Percentiles rank a stretch among this genome's conserved stretches.
These are phyloP conservation scores for Alternaria panax DNA, from an alignment of 2,329 filamentous ascomycete species.

Conservation along the genomic window DNA sequence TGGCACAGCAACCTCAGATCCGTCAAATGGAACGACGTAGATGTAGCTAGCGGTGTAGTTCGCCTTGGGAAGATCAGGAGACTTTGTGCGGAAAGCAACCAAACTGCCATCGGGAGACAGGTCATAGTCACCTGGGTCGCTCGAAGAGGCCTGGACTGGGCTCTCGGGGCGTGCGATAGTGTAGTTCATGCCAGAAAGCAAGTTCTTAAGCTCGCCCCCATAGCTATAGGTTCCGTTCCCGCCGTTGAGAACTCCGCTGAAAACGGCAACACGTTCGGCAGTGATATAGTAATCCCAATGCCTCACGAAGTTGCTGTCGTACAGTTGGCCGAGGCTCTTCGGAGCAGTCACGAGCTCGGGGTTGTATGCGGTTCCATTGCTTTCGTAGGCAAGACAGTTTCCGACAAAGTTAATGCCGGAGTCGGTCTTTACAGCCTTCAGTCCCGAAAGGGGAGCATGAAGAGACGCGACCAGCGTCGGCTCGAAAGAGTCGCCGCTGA, in stretches of 20 bases:
- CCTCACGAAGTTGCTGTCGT: conserved; percentile 76
- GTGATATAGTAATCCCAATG: conserved; percentile 82
- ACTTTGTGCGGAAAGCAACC: conserved; percentile 74
- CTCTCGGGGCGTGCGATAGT: conserved; percentile 64
- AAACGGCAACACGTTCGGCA: conserved; percentile 74
- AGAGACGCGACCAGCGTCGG: conserved; percentile 49
- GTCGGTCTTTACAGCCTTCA: conserved; percentile 55
- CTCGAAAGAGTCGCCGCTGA: conserved; percentile 33
- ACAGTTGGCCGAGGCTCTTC: conserved; percentile 71
- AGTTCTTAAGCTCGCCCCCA: conserved; percentile 48
- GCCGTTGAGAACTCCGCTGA: conserved; percentile 68
- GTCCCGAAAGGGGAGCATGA: conserved; percentile 57
- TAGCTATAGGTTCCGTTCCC: conserved; percentile 43
- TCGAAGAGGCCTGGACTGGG: conserved; percentile 75
- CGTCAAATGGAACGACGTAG: conserved; percentile 73
- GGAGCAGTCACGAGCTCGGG: conserved; percentile 65
- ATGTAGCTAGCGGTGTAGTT: conserved; percentile 83
- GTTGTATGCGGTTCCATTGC: conserved; percentile 75
- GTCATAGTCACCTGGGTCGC: conserved; percentile 79
- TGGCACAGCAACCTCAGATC: conserved; percentile 56
- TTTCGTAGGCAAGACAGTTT: conserved; percentile 66
- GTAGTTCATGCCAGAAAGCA: conserved; percentile 68
- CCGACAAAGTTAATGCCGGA: conserved; percentile 58
- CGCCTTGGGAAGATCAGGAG: conserved; percentile 73
- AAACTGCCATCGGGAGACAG: conserved; percentile 70